Base-by-base conservation (phyloP, 345 rosid genomes). In the Conringia planisiliqua region DNA sequence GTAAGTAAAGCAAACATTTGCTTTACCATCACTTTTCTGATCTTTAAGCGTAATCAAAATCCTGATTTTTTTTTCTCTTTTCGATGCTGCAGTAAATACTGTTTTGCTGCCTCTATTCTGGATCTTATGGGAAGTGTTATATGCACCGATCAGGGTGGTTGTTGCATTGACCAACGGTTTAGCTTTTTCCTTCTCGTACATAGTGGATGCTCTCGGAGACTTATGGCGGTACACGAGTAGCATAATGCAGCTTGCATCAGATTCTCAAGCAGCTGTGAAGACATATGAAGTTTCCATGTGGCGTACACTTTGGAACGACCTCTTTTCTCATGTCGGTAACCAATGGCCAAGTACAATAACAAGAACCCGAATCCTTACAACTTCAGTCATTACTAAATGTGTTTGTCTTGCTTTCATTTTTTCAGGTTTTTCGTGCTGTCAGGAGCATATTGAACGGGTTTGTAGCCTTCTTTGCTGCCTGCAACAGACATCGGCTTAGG, bases 401-500 rank as follows among this genome's bases (percentile, higher is more conserved):
- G 43, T 60, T 68, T 75, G 32, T 11, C 9, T n/a, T n/a, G 18
- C 58, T 0, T 66, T 39, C 44, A 5, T 73, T 71, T 54, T 81
- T 82, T 73, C 94, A 95, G 96, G 86, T 92, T 66, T 96, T 92
- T 56, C 97, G 93, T 71, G 97, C 98, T 38, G 81, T 96, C 13
- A 90, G 87, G 83, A 89, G 96, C 62, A 96, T 96, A 79, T 71
- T 92, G 73, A 82, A 96, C 73, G 99, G 99, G 20, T 85, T 90
- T 68, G 89, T 88, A 27, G 99, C 93, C 55, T 88, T 89, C 86
- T 92, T 92, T 71, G 72, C 87, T 27, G 88, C 97, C 27, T 96
- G 99, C 86, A 92, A 96, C 82, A 84, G 99, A 79, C 99, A 96
- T 81, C 97, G 98, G 56, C 97, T 96, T 42, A 90, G 99, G 99